These are phyloP conservation scores for Zymoseptoria pseudotritici DNA, from an alignment of 2,329 filamentous ascomycete species.

Conservation along the genomic window DNA sequence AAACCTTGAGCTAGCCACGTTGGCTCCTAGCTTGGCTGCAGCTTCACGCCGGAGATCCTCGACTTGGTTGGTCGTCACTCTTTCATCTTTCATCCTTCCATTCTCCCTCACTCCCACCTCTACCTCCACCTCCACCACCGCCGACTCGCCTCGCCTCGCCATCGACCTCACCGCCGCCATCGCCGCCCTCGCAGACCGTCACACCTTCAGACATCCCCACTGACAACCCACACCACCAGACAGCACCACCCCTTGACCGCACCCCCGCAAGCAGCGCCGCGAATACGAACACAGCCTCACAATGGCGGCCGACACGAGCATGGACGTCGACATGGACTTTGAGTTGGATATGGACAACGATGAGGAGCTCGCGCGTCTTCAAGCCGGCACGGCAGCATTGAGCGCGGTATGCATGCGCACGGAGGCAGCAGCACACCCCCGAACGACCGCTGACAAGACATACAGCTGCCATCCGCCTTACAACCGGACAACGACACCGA, in stretches of 20 bases:
- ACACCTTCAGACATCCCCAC: neutral
- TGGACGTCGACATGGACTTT: slow-evolving; percentile 27
- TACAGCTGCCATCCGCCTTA: slow-evolving; percentile 14
- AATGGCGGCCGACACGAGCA: neutral
- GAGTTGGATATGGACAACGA: slow-evolving; percentile 29
- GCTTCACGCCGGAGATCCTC: neutral
- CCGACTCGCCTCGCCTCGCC: neutral
- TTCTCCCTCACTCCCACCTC: neutral
- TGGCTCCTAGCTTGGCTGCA: neutral
- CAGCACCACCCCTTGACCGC: neutral
- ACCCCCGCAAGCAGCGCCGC: neutral
- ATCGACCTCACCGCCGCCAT: neutral
- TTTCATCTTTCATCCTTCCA: neutral
- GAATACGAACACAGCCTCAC: neutral
- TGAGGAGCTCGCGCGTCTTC: slow-evolving; percentile 26
- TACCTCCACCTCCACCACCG: neutral
- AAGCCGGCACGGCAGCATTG: slow-evolving; percentile 24
- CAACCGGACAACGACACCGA: slow-evolving; percentile 21
- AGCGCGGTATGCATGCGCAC: slow-evolving; percentile 16
- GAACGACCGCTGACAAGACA: slow-evolving; percentile 9
- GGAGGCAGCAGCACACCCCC: neutral
- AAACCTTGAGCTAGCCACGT: neutral
- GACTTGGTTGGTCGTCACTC: neutral
- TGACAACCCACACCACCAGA: neutral
- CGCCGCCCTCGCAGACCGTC: neutral